These are phyloP conservation scores for Apiotrichum siamense DNA, from an alignment of 1,284 basidiomycete genomes.

Conservation along the genomic window DNA sequence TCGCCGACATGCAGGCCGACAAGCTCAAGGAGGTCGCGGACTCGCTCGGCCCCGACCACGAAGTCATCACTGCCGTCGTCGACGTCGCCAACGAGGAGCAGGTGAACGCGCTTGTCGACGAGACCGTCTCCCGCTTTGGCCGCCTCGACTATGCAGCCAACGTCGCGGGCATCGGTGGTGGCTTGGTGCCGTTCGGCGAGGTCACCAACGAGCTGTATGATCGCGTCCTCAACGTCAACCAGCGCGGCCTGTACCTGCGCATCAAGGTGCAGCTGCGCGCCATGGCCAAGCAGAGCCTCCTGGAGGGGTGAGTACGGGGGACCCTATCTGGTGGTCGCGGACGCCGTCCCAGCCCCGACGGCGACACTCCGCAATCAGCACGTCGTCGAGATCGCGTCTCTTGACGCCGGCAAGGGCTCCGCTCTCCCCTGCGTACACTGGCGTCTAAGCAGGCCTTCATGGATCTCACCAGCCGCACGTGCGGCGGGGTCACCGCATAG, in stretches of 20 bases:
- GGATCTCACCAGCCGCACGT: conserved; percentile 9
- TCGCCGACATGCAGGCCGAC: conserved; percentile 3
- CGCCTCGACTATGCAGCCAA: conserved; percentile 36
- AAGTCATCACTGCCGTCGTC: conserved; percentile 5
- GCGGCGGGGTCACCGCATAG: conserved; percentile 7
- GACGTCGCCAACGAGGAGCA: conserved; percentile 13
- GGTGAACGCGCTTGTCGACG: conserved; percentile 9
- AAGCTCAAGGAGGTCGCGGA: background rate
- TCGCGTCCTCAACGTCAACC: conserved; percentile 15
- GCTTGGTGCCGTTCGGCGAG: conserved; percentile 9
- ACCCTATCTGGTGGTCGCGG: background rate
- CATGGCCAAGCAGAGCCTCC: conserved; percentile 13
- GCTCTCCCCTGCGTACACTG: background rate
- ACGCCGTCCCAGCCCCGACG: background rate
- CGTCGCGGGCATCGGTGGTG: conserved; percentile 25
- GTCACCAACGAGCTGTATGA: conserved; percentile 21
- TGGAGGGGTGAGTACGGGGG: background rate
- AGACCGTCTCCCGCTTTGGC: conserved; percentile 16
- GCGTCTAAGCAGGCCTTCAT: conserved; percentile 18
- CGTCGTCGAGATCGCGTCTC: conserved; percentile 17
- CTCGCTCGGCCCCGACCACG: background rate
- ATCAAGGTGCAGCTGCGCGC: conserved; percentile 9
- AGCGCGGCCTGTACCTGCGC: conserved; percentile 14
- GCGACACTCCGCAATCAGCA: background rate
- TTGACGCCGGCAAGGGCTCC: conserved; percentile 1